Evolutionary conservation across 2,329 filamentous ascomycete genomes (phyloP), one percentile per base, ranked within the genome.

Genomic region (Scleromitrula shiraiana): DNA sequence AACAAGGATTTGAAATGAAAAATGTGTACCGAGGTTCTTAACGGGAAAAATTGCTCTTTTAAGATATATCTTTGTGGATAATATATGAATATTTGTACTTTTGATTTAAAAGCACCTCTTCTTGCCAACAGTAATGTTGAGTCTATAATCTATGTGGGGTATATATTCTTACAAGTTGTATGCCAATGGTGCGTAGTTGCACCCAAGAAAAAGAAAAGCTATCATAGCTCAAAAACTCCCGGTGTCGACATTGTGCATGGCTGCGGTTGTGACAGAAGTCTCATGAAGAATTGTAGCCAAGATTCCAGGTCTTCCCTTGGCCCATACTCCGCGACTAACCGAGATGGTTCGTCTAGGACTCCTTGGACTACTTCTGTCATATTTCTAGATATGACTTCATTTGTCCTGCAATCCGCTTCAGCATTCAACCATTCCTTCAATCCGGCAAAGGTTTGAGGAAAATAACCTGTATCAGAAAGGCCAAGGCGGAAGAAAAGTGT

Each of bases 271-370:
- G 19, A 37, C 4, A 20, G 19, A 7, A 23, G 5, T 9, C 22
- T 20, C 14, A 20, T 8, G 7, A 47, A 20, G 5, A n/a, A 7
- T 27, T 35, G 22, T 22, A 47, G 22, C 29, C 37, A 35, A 4
- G 37, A 29, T 17, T 29, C 27, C 2, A 14, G 14, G 10, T 29
- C 29, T 14, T 47, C 23, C 42, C 45, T 26, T 4, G 45, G 27
- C 2, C 37, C 37, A n/a, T 35, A 47, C 22, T 47, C 45, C 15
- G 45, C 45, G 10, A 47, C 23, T 5, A 47, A 37, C 19, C 37
- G 45, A 10, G 45, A 47, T 3, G 45, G 45, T 17, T 47, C 45
- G 15, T 47, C 45, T 22, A 42, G 15, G 10, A 47, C 9, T 17
- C 12, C 29, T 27, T 47, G 37, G 6, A 22, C 17, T 5, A 35